phyloP scores from a whole-genome alignment of 805 yeast genomes.

The Wickerhamiella nectarea region DNA sequence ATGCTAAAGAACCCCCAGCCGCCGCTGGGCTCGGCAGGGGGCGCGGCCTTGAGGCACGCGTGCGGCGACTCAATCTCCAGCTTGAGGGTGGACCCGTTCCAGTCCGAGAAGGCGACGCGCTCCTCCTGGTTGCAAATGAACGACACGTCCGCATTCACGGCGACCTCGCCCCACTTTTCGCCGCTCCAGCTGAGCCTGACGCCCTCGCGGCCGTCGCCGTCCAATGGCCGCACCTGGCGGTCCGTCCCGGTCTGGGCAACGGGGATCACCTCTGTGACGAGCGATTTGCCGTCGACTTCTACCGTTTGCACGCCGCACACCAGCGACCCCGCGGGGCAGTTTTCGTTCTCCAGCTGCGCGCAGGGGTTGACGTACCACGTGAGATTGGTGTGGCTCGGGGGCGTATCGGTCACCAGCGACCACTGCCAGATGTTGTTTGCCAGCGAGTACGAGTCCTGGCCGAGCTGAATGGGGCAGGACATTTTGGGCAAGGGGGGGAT shows the following conservation, averaged over 20 bases:
- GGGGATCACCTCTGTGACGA: constrained; percentile 50
- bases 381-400: constrained; percentile 55
- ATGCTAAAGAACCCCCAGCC: constrained; percentile 78
- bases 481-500: too few species aligned
- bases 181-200: constrained; percentile 33
- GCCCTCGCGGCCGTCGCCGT: constrained; percentile 19
- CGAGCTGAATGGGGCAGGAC: neutral
- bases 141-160: constrained; percentile 24
- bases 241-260: constrained; percentile 14
- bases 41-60: constrained; percentile 21
- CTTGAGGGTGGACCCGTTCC: constrained; percentile 15
- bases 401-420: constrained; percentile 41
- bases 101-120: constrained; percentile 7
- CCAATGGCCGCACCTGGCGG: neutral
- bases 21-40: constrained; percentile 23
- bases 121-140: constrained; percentile 21
- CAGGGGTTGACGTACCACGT: constrained; percentile 68
- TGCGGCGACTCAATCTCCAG: constrained; percentile 16
- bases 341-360: constrained; percentile 31
- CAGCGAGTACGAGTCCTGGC: neutral
- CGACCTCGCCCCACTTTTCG: constrained; percentile 55
- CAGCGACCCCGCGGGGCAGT: constrained; percentile 60
- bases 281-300: constrained; percentile 35
- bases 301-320: constrained; percentile 63
- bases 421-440: constrained; percentile 24